Percentiles rank a stretch among this genome's conserved stretches.
Conservation (phyloP, 2,329 filamentous ascomycete species). For the Fusarium sp. region DNA sequence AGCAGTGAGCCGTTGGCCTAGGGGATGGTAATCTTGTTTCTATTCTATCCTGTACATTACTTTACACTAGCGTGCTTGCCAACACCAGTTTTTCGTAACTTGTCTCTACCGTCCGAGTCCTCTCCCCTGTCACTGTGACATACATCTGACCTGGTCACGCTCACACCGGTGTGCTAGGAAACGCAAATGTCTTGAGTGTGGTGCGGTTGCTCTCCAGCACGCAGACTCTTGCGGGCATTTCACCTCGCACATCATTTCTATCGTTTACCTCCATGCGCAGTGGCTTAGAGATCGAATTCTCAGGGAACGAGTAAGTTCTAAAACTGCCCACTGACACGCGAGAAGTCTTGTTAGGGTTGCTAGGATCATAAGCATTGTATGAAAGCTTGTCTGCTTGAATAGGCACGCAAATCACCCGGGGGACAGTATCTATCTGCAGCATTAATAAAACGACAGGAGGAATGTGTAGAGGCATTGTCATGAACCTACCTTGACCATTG, state of each 20-base stretch:
- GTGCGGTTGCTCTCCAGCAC: constrained; percentile 59
- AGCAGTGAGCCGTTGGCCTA: constrained; percentile 43
- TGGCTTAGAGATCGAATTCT: constrained; percentile 47
- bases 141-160: background rate
- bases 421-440: constrained; percentile 36
- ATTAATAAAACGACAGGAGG: constrained; percentile 1
- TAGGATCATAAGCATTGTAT: constrained; percentile 50
- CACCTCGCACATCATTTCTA: constrained; percentile 54
- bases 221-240: constrained; percentile 60
- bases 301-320: constrained; percentile 42
- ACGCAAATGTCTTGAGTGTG: constrained; percentile 58
- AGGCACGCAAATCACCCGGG: constrained; percentile 49
- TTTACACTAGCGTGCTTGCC: constrained; percentile 33
- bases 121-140: background rate
- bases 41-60: constrained; percentile 35
- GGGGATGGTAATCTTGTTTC: background rate
- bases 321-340: constrained; percentile 30
- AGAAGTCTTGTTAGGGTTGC: constrained; percentile 8
- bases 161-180: constrained; percentile 41
- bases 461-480: background rate
- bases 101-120: background rate
- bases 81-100: constrained; percentile 17
- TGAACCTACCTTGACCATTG: constrained; percentile 50
- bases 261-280: constrained; percentile 62
- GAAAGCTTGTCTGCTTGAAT: constrained; percentile 49